Base-by-base conservation (phyloP, 208 protist genomes). In the Wallacemonas collosoma region DNA sequence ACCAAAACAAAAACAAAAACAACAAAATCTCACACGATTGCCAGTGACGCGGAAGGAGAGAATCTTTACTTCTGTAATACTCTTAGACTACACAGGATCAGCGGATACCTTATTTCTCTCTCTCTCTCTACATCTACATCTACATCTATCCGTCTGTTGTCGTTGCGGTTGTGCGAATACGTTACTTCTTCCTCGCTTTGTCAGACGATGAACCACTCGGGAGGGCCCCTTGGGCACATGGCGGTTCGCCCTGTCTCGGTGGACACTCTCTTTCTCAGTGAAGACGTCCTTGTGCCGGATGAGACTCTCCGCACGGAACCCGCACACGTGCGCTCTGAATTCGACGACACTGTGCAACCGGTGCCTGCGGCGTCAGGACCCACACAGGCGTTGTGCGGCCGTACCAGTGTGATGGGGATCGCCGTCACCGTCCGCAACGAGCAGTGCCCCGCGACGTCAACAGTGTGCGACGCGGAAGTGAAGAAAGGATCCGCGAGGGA, bases 111-210 rank as follows among this genome's bases (percentile, higher is more conserved):
- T 51, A 56, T 9, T 78, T 54, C 68, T 14, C 7, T 62, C 65
- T 43, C 12, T 71, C 9, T 26, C 11, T 62, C 2, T 65, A 5
- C 44, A 26, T 41, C 3, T 14, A 35, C 55, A 47, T 63, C 14
- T 35, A 45, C 43, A 43, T 11, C 26, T 57, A 36, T 69, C 54
- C 14, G 40, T 70, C 2, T 39, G 26, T 41, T n/a, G 57, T 65
- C 66, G 7, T 26, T 26, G 26, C 26, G 26, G 26, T 26, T 26
- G 26, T 26, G 26, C 26, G 26, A 26, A 26, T 62, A n/a, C 65
- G 12, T 73, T 40, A 41, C 40, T 15, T 43, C 38, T 67, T 60
- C 39, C 69, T 73, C 47, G 26, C 56, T 72, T 72, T 77, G 44
- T 39, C 11, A 45, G 26, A 39, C 57, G 44, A 39, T 45, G 57